Base-by-base conservation (phyloP, 2,329 filamentous ascomycete genomes). In the Colletotrichum chrysophilum region DNA sequence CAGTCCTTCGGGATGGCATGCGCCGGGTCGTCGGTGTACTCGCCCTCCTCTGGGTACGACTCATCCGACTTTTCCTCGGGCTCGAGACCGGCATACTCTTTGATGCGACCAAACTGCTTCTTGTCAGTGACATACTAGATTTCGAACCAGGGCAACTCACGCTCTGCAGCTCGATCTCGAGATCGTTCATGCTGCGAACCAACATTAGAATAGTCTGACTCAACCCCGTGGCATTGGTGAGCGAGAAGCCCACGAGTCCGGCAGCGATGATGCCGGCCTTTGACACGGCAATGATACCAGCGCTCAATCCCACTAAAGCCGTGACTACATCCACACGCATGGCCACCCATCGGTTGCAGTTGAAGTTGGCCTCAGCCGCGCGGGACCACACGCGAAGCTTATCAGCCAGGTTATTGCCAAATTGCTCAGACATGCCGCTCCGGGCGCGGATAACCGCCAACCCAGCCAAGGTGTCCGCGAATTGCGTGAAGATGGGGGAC, bases 321-420 rank as follows among this genome's bases (percentile, higher is more conserved):
- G 89, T 90, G 68, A 89, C 87, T 78, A 90, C 85, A 76, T 91
- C 90, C 6, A 90, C 84, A 7, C 90, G 87, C 52, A 91, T 85
- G 2, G 87, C 85, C 4, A 92, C 88, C 90, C 90, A 92, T 9
- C 90, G 87, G 79, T 92, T 92, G 75, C 87, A 88, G 80, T 91
- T 91, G 76, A 86, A 90, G 62, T 86, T 87, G 1, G 89, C 83
- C 78, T 91, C 89, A 1, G 85, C 82, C 0, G 88, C 84, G 7
- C 86, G 85, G 13, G 87, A 85, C 81, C 87, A 89, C 1, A 86
- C 80, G 2, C 87, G 84, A 36, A 91, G 76, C 77, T 88, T 88
- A 32, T 88, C 83, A 2, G 89, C 89, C n/a, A 91, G 80, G 38
- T 89, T 85, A 30, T 86, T 80, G 13, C 85, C 83, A 70, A 91